Conservation (phyloP, 768 basidiomycete genomes). For the Amanita subjunquillea region DNA sequence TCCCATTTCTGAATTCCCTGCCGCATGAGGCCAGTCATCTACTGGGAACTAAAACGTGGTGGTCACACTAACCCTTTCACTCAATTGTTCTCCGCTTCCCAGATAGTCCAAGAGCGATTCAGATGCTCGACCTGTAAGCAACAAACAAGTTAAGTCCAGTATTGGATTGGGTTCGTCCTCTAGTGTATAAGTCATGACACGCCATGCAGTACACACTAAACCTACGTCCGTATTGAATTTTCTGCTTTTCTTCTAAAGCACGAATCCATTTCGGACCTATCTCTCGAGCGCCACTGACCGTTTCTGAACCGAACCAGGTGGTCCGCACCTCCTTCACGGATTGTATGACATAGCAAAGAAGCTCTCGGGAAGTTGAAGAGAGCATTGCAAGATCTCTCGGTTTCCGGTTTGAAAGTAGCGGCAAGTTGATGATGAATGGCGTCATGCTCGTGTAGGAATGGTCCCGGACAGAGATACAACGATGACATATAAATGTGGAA, state of each 20-base stretch:
- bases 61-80: slow-evolving; percentile 52
- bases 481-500: slow-evolving; percentile 42
- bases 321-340: slow-evolving; percentile 63
- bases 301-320: slow-evolving; percentile 66
- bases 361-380: slow-evolving; percentile 59
- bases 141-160: slow-evolving; percentile 59
- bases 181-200: slow-evolving; percentile 17
- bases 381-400: slow-evolving; percentile 61
- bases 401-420: slow-evolving; percentile 44
- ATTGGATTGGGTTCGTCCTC: slow-evolving; percentile 55
- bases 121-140: slow-evolving; percentile 63
- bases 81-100: slow-evolving; percentile 70
- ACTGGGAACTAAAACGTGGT: neutral
- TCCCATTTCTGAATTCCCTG: slow-evolving; percentile 84
- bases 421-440: slow-evolving; percentile 41
- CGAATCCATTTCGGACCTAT: slow-evolving; percentile 67
- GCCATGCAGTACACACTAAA: slow-evolving; percentile 2
- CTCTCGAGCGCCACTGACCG: slow-evolving; percentile 55
- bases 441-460: slow-evolving; percentile 21
- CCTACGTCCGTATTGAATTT: slow-evolving; percentile 59
- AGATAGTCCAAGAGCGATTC: slow-evolving; percentile 67
- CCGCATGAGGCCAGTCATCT: slow-evolving; percentile 5
- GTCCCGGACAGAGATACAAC: slow-evolving; percentile 15
- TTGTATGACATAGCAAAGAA: slow-evolving; percentile 63
- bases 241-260: slow-evolving; percentile 53